Evolutionary conservation across 495 filamentous ascomycete species (phyloP).

Genomic region (Aspergillus taichungensis): DNA sequence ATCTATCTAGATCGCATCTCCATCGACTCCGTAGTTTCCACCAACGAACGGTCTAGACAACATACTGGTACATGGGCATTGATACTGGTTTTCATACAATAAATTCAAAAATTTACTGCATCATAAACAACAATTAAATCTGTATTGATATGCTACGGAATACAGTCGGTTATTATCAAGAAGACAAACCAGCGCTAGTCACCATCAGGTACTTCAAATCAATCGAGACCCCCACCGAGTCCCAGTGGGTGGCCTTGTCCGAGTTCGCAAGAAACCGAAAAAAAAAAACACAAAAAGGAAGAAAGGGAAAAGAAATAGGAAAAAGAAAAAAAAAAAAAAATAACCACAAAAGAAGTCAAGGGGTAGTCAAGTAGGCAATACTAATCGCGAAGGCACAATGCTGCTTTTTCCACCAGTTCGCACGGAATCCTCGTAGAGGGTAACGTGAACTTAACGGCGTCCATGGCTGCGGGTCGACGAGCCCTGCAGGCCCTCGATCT

Average conservation of each 20-base stretch:
- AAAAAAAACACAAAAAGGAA: conserved; percentile 10
- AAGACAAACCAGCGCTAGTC: conserved; percentile 43
- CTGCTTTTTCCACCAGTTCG: conserved; percentile 25
- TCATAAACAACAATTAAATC: conserved; percentile 16
- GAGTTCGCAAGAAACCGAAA: neutral
- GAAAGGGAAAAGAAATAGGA: conserved; percentile 13
- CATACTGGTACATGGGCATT: too few species aligned
- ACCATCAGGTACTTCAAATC: conserved; percentile 35
- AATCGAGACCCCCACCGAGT: conserved; percentile 18
- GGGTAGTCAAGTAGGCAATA: conserved; percentile 35
- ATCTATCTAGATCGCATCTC: too few species aligned
- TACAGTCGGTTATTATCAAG: conserved; percentile 43
- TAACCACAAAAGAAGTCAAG: conserved; percentile 11
- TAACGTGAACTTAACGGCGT: conserved; percentile 59
- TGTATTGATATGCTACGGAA: conserved; percentile 33
- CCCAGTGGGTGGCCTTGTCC: neutral
- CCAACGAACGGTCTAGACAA: too few species aligned
- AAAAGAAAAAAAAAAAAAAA: conserved; percentile 12
- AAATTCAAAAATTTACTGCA: too few species aligned
- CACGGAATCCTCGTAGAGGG: conserved; percentile 5
- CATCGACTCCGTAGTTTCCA: too few species aligned
- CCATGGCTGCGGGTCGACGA: conserved; percentile 88
- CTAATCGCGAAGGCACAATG: conserved; percentile 22
- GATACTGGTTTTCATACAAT: too few species aligned
- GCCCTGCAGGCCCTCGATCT: conserved; percentile 90